These are phyloP conservation scores for Oxyria digyna DNA, from an alignment of 148 eudicot species.

Conservation along the genomic window DNA sequence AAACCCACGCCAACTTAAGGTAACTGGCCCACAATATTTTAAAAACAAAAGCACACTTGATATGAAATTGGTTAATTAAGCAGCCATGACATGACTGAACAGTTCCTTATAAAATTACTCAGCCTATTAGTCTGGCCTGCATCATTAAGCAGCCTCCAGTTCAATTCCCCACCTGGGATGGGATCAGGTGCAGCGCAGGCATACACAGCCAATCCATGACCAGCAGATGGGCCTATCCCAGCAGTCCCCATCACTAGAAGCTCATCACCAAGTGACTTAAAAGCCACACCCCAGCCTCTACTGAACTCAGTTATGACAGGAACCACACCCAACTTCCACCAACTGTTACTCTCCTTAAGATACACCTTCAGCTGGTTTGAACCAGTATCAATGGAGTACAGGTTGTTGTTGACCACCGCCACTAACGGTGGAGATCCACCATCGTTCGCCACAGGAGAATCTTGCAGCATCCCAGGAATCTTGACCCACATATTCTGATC, in stretches of 20 bases:
- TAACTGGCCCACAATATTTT: background rate
- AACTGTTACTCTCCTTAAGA: conserved; percentile 40
- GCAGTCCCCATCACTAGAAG: conserved; percentile 51
- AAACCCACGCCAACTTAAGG: background rate
- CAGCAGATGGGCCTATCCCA: conserved; percentile 15
- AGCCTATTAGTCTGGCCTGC: conserved; percentile 19
- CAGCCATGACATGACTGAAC: conserved; percentile 46
- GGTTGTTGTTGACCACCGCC: conserved; percentile 59
- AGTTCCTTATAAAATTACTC: conserved; percentile 46
- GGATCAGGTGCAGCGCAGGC: conserved; percentile 46
- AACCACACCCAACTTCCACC: conserved; percentile 53
- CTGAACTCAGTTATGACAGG: conserved; percentile 50
- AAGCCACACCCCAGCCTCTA: conserved; percentile 85
- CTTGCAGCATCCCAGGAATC: conserved; percentile 46
- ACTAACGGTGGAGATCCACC: conserved; percentile 58
- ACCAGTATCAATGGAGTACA: conserved; percentile 42
- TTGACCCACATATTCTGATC: conserved; percentile 31
- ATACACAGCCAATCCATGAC: conserved; percentile 36
- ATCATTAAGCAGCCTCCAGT: conserved; percentile 36
- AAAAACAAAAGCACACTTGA: background rate
- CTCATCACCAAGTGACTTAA: conserved; percentile 62
- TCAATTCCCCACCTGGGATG: conserved; percentile 14
- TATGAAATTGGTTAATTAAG: conserved; percentile 19
- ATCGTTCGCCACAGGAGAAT: conserved; percentile 25
- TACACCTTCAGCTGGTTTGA: conserved; percentile 57